Percentiles rank a stretch among this genome's conserved stretches.
Evolutionary conservation across 2,329 filamentous ascomycete species (phyloP).

Genomic region (Ascochyta rabiei): DNA sequence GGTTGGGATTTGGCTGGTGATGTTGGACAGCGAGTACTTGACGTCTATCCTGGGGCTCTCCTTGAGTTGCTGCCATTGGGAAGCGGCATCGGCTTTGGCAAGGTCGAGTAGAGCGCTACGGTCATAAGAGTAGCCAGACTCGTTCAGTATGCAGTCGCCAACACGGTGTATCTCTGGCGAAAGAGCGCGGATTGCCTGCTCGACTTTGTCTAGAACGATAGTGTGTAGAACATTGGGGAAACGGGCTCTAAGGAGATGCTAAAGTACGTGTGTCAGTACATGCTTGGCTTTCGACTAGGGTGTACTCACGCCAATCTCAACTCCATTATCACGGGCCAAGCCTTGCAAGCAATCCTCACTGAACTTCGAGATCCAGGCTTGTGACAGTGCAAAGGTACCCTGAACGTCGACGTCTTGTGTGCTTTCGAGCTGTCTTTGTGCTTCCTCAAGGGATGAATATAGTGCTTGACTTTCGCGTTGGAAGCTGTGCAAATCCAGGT

Average conservation of each 20-base stretch:
- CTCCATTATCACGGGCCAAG: conserved; percentile 24
- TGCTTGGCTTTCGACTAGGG: neutral
- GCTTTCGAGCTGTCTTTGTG: conserved; percentile 16
- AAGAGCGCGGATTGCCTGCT: conserved; percentile 18
- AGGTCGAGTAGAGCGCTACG: conserved; percentile 21
- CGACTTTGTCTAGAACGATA: conserved; percentile 15
- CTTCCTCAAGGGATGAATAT: conserved; percentile 24
- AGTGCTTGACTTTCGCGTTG: conserved; percentile 22
- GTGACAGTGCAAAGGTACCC: conserved; percentile 32
- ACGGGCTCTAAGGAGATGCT: conserved; percentile 6
- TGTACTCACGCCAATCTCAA: conserved; percentile 30
- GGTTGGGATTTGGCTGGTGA: conserved; percentile 16
- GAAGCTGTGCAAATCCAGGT: conserved; percentile 30
- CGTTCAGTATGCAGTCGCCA: conserved; percentile 28
- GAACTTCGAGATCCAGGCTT: conserved; percentile 26
- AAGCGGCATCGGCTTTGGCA: conserved; percentile 27
- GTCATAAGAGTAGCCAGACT: conserved; percentile 14
- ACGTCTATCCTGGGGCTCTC: conserved; percentile 27
- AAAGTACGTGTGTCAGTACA: conserved; percentile 6
- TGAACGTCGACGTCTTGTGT: conserved; percentile 19
- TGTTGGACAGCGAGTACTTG: conserved; percentile 30
- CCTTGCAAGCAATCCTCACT: conserved; percentile 19
- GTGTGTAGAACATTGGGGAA: conserved; percentile 21
- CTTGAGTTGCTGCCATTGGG: conserved; percentile 33
- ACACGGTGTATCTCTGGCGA: conserved; percentile 14